These are phyloP conservation scores for Hemisphaericaspora xylanilytica DNA, from an alignment of 1,139 yeast genomes.

Conservation along the genomic window DNA sequence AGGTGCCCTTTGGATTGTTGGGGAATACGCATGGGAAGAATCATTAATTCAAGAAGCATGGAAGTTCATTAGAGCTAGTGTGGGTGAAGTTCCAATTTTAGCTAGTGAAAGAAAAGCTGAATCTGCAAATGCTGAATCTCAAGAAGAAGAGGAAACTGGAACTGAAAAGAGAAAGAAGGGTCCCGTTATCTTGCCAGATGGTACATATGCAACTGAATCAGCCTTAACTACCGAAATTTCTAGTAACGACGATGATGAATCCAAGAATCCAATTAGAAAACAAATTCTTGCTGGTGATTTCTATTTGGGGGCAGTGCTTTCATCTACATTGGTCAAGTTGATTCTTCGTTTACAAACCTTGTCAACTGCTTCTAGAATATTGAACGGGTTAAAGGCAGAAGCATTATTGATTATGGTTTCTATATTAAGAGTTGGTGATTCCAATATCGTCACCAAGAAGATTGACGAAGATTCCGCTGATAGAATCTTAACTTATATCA, in stretches of 20 bases:
- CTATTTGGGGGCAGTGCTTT: slow-evolving; percentile 83
- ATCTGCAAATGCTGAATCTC: slow-evolving; percentile 24
- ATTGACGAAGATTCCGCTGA: slow-evolving; percentile 96
- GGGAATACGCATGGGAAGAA: slow-evolving; percentile 81
- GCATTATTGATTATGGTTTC: slow-evolving; percentile 92
- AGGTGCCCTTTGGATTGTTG: slow-evolving; percentile 93
- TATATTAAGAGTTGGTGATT: slow-evolving; percentile 83
- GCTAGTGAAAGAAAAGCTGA: slow-evolving; percentile 62
- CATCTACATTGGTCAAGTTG: slow-evolving; percentile 86
- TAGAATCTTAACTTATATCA: slow-evolving; percentile 81
- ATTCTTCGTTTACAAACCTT: slow-evolving; percentile 72
- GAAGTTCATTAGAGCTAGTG: slow-evolving; percentile 76
- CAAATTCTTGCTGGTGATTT: slow-evolving; percentile 85
- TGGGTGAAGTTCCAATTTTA: slow-evolving; percentile 91
- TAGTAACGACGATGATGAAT: slow-evolving; percentile 28
- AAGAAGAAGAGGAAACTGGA: slow-evolving; percentile 20
- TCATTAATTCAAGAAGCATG: slow-evolving; percentile 78
- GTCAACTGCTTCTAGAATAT: slow-evolving; percentile 51
- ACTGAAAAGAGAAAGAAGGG: slow-evolving; percentile 43
- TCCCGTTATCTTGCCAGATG: slow-evolving; percentile 92
- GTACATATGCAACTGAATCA: slow-evolving; percentile 96
- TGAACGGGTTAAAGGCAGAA: slow-evolving; percentile 90
- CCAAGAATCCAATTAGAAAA: slow-evolving; percentile 75
- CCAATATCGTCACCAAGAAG: slow-evolving; percentile 67
- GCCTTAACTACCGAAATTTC: slow-evolving; percentile 60